These are phyloP conservation scores for Phytophthora litchii DNA, from an alignment of 352 stramenopile genomes.

Conservation along the genomic window DNA sequence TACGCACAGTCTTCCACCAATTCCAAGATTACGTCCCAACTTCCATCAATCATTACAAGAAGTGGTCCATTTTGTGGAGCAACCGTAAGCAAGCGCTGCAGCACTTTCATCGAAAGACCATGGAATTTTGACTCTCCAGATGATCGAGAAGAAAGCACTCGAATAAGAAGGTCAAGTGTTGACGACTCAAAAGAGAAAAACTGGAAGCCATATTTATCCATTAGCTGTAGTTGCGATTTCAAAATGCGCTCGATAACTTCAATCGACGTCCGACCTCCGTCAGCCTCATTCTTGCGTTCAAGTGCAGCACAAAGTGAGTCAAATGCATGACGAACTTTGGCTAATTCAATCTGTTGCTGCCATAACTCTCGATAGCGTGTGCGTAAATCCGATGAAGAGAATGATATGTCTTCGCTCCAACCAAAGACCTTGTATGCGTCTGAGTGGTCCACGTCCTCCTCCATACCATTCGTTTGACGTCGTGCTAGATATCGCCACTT, in stretches of 20 bases:
- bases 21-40: conserved; percentile 55
- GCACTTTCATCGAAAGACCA: conserved; percentile 40
- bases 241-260: conserved; percentile 80
- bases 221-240: conserved; percentile 61
- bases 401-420: conserved; percentile 55
- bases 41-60: conserved; percentile 48
- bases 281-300: conserved; percentile 55
- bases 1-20: conserved; percentile 52
- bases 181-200: conserved; percentile 82
- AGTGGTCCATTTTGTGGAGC: conserved; percentile 59
- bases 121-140: conserved; percentile 26
- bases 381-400: conserved; percentile 57
- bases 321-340: conserved; percentile 62
- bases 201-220: conserved; percentile 78
- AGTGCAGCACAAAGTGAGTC: conserved; percentile 59
- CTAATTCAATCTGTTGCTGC: conserved; percentile 46
- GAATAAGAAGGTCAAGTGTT: conserved; percentile 63
- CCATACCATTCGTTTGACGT: conserved; percentile 50
- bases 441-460: conserved; percentile 50
- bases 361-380: conserved; percentile 72
- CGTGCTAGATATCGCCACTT: conserved; percentile 70
- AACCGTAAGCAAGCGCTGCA: conserved; percentile 43
- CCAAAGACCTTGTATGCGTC: conserved; percentile 72
- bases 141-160: conserved; percentile 25
- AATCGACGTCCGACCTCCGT: conserved; percentile 59